Conservation (phyloP, 2,329 filamentous ascomycete genomes). For the Cephalotrichum gorgonifer region DNA sequence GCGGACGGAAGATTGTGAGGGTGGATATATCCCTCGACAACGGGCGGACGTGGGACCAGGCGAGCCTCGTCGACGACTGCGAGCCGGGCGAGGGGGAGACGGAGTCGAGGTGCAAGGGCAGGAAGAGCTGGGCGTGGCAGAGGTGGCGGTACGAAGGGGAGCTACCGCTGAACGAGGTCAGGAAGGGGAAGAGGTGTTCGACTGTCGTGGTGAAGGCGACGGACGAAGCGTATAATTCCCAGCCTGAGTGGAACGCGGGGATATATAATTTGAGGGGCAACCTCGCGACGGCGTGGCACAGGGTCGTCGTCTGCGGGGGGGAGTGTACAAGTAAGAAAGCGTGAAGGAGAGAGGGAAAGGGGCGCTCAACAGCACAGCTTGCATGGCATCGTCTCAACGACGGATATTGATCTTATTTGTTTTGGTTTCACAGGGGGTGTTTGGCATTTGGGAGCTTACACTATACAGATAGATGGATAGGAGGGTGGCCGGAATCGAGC, state of each 20-base stretch:
- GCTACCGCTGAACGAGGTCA: constrained; percentile 23
- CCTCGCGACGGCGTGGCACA: constrained; percentile 58
- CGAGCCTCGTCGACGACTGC: constrained; percentile 43
- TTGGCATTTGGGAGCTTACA: not conserved
- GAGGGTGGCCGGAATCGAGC: not conserved
- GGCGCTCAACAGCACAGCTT: not conserved
- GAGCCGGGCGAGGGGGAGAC: constrained; percentile 8
- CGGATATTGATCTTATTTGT: not conserved
- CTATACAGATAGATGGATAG: not conserved
- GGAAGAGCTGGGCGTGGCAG: constrained; percentile 48
- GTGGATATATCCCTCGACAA: constrained; percentile 57
- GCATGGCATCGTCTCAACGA: not conserved
- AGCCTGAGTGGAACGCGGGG: constrained; percentile 48
- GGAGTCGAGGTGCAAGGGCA: constrained; percentile 20
- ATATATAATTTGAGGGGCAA: constrained; percentile 58
- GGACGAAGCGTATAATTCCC: constrained; percentile 56
- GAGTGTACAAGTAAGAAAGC: constrained; percentile 13
- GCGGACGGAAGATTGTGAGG: constrained; percentile 54
- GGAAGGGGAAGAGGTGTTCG: constrained; percentile 25
- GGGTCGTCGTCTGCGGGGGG: constrained; percentile 30
- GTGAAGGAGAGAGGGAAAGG: not conserved
- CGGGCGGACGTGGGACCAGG: constrained; percentile 54
- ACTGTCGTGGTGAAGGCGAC: constrained; percentile 54
- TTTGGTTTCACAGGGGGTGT: not conserved
- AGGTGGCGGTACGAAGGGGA: constrained; percentile 47